phyloP scores from a whole-genome alignment of 164 flowering plant genomes.

The Protea cynaroides region DNA sequence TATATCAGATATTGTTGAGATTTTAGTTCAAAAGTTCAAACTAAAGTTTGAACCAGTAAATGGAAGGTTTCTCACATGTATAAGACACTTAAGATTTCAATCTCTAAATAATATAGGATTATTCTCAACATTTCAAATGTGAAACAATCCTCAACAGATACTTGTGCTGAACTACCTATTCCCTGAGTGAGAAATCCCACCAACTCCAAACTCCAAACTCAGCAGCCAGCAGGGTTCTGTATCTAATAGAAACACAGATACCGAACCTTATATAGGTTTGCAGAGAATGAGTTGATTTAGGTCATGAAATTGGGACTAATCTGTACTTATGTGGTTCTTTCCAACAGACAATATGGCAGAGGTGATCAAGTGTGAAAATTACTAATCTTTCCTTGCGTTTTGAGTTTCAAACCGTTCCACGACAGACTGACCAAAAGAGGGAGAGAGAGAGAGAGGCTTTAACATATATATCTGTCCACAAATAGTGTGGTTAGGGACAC shows the following conservation, averaged over 20 bases:
- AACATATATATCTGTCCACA: no score
- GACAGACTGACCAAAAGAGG: neutral
- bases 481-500: no score
- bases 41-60: no score
- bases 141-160: no score
- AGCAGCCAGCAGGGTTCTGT: conserved; percentile 61
- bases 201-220: no score
- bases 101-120: conserved; percentile 75
- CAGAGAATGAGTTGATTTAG: conserved; percentile 83
- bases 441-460: conserved; percentile 2
- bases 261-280: conserved; percentile 55
- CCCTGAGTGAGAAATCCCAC: no score
- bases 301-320: conserved; percentile 88
- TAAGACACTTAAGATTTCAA: conserved; percentile 8
- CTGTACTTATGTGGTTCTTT: conserved; percentile 70
- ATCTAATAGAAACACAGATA: no score
- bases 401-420: neutral
- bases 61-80: no score
- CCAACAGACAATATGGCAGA: conserved; percentile 96
- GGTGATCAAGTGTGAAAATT: conserved; percentile 22
- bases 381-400: neutral
- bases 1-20: no score
- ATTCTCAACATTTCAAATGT: no score
- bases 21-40: no score
- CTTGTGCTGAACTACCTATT: no score